These are phyloP conservation scores for Annulohypoxylon bovei DNA, from an alignment of 495 filamentous ascomycete species.

Conservation along the genomic window DNA sequence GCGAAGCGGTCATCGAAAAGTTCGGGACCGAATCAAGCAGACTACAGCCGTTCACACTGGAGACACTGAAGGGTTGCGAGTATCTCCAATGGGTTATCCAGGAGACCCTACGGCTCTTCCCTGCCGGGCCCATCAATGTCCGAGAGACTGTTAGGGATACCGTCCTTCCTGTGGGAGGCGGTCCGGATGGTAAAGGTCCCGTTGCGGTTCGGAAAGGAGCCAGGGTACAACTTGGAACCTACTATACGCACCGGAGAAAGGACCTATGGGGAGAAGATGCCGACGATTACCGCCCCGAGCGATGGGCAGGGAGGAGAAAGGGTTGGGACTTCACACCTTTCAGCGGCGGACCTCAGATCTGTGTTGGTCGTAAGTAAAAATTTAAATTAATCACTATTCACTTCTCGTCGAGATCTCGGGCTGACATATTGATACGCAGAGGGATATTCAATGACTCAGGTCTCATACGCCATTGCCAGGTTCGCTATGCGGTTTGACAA, in stretches of 20 bases:
- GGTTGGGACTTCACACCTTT: constrained; percentile 65
- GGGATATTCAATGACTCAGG: constrained; percentile 13
- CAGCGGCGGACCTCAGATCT: constrained; percentile 64
- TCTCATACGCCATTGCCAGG: constrained; percentile 8
- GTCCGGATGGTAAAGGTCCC: constrained; percentile 54
- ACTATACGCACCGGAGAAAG: constrained; percentile 50
- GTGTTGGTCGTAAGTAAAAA: constrained; percentile 23
- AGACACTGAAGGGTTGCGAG: constrained; percentile 52
- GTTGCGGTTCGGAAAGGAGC: constrained; percentile 20
- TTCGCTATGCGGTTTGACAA: constrained; percentile 18
- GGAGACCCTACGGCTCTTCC: constrained; percentile 52
- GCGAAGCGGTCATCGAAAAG: constrained; percentile 54
- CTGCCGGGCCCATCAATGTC: constrained; percentile 47
- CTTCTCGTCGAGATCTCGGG: not conserved
- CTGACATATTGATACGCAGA: not conserved
- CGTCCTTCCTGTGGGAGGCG: constrained; percentile 56
- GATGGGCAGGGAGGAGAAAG: constrained; percentile 39
- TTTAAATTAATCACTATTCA: not conserved
- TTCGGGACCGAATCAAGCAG: constrained; percentile 56
- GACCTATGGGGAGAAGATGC: constrained; percentile 31
- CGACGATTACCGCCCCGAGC: constrained; percentile 22
- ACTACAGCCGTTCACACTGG: constrained; percentile 52
- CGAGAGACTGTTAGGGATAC: constrained; percentile 55
- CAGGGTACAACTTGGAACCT: constrained; percentile 11
- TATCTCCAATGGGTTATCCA: constrained; percentile 60